Percentiles rank a stretch among this genome's conserved stretches.
Conservation (phyloP, 306 rosid species). For the Malus sylvestris region DNA sequence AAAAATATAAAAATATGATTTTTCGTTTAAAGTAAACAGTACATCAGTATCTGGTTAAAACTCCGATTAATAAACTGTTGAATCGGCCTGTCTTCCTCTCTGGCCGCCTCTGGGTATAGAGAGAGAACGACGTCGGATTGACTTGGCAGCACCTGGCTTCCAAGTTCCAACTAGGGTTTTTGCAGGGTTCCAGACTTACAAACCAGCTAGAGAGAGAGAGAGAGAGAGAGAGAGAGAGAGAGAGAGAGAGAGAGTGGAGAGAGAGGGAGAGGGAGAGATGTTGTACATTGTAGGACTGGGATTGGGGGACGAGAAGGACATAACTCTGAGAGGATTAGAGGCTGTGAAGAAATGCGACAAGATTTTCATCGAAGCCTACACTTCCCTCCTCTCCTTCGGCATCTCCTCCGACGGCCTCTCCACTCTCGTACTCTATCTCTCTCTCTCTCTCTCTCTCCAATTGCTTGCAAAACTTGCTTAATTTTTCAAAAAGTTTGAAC, state of each 20-base stretch:
- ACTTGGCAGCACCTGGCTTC: background rate
- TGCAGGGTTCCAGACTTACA: background rate
- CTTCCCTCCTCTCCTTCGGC: conserved; percentile 89
- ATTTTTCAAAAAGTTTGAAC: background rate
- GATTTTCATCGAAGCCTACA: conserved; percentile 79
- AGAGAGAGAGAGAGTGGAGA: too few species aligned
- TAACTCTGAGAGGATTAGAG: conserved; percentile 80
- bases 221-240: too few species aligned
- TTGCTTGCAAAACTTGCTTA: background rate
- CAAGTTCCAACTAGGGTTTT: conserved; percentile 16
- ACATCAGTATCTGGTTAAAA: too few species aligned
- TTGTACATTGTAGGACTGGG: conserved; percentile 79
- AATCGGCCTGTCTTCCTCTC: background rate
- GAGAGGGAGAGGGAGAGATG: conserved; percentile 23
- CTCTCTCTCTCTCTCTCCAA: background rate
- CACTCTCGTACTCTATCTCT: conserved; percentile 32
- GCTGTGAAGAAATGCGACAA: conserved; percentile 55
- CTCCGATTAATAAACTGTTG: too few species aligned
- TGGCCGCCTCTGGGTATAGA: background rate
- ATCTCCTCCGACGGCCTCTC: conserved; percentile 67
- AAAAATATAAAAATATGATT: too few species aligned
- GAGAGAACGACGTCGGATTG: background rate
- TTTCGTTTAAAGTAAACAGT: too few species aligned
- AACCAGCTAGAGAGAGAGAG: too few species aligned
- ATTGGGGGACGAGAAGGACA: conserved; percentile 76